phyloP scores from a whole-genome alignment of 805 yeast species.

The Hanseniaspora guilliermondii region DNA sequence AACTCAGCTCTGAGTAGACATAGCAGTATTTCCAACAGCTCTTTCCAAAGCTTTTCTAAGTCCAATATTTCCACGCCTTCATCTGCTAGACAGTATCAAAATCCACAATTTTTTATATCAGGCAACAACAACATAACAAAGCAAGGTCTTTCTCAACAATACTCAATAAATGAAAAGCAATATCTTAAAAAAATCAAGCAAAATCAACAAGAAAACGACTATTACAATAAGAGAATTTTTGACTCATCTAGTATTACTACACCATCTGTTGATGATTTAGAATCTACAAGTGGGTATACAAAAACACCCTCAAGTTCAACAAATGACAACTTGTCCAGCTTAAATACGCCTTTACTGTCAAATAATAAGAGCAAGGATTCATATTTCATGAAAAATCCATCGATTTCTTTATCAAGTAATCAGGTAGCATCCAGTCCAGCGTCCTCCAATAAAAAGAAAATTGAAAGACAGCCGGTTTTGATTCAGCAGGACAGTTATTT shows the following conservation, averaged over 20 bases:
- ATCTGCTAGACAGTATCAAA: conserved; percentile 2
- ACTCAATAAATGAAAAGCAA: conserved; percentile 15
- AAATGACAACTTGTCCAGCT: not conserved
- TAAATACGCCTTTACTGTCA: not conserved
- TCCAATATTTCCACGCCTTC: not conserved
- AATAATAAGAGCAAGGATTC: not conserved
- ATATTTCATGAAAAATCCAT: not conserved
- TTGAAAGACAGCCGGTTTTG: not conserved
- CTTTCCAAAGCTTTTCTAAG: conserved; percentile 1
- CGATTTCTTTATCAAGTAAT: not conserved
- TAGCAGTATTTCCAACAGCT: conserved; percentile 1
- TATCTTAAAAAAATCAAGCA: conserved; percentile 15
- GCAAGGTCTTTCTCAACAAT: conserved; percentile 7
- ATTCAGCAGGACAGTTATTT: conserved; percentile 1
- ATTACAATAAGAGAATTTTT: conserved; percentile 12
- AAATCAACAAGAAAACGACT: conserved; percentile 11
- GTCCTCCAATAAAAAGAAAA: not conserved
- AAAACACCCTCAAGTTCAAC: not conserved
- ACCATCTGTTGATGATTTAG: conserved; percentile 1
- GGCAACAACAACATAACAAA: not conserved
- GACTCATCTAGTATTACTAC: not conserved
- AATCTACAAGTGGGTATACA: not conserved
- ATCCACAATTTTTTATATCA: not conserved
- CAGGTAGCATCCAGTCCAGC: not conserved
- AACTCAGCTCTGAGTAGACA: not conserved